These are phyloP conservation scores for Chlamydomonas urium DNA, from an alignment of 139 green algal species.

Conservation along the genomic window DNA sequence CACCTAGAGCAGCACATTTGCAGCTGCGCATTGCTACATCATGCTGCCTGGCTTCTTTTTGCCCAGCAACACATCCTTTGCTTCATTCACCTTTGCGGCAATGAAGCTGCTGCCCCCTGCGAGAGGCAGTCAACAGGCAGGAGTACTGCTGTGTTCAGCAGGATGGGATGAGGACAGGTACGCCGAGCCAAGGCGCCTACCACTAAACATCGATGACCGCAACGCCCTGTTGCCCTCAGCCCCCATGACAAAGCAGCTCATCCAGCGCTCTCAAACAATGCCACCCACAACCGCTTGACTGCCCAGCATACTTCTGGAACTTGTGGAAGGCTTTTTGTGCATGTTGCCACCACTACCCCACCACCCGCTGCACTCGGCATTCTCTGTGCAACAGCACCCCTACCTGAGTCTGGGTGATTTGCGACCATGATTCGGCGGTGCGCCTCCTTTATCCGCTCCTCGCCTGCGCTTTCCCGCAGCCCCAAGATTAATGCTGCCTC, in stretches of 20 bases:
- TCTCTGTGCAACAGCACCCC: too few relatives aligned
- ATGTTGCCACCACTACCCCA: too few relatives aligned
- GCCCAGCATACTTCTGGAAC: too few relatives aligned
- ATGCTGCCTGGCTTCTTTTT: slow-evolving; percentile 56
- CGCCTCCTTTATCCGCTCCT: slow-evolving; percentile 89
- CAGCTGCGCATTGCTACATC: slow-evolving; percentile 18
- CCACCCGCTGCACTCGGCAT: too few relatives aligned
- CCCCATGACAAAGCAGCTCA: not conserved
- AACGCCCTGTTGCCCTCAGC: not conserved
- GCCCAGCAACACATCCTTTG: slow-evolving; percentile 91
- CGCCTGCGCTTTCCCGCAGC: slow-evolving; percentile 73
- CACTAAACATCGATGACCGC: not conserved
- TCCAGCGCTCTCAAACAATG: too few relatives aligned
- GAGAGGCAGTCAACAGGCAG: not conserved
- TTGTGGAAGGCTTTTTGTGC: too few relatives aligned
- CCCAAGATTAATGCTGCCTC: slow-evolving; percentile 92
- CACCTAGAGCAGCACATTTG: too few relatives aligned
- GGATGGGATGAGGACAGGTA: not conserved
- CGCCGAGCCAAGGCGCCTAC: not conserved
- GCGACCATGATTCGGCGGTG: slow-evolving; percentile 96
- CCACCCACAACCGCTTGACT: too few relatives aligned
- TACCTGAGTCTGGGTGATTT: slow-evolving; percentile 91
- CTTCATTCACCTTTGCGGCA: slow-evolving; percentile 96
- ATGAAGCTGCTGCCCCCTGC: slow-evolving; percentile 87
- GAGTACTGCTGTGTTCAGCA: not conserved